phyloP scores from a whole-genome alignment of 169 alveolate genomes.

The Plasmodium inui region DNA sequence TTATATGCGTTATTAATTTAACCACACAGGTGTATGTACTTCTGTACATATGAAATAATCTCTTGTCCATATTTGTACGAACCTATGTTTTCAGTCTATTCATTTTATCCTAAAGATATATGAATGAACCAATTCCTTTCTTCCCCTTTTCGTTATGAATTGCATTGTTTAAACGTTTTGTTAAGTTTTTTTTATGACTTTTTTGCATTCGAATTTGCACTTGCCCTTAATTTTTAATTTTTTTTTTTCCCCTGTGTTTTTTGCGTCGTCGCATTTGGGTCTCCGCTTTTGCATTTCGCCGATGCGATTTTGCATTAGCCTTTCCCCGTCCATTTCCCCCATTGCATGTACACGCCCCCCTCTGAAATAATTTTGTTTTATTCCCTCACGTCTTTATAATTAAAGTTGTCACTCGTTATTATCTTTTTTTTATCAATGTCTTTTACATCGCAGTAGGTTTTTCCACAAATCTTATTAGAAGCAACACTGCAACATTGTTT shows the following conservation, averaged over 20 bases:
- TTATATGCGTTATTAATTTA: not conserved
- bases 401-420: conserved; percentile 1
- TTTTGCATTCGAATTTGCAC: not conserved
- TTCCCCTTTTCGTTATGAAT: conserved; percentile 18
- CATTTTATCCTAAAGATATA: conserved; percentile 17
- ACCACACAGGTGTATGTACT: not conserved
- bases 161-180: conserved; percentile 23
- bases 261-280: not conserved
- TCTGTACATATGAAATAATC: not conserved
- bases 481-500: conserved; percentile 16
- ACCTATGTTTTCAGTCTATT: not conserved
- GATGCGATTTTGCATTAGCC: not conserved
- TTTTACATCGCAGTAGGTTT: conserved; percentile 18
- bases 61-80: not conserved
- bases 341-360: not conserved
- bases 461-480: conserved; percentile 48
- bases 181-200: conserved; percentile 23
- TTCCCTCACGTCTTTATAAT: conserved; percentile 8
- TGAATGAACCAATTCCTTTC: not conserved
- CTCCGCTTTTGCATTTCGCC: not conserved
- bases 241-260: not conserved
- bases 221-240: not conserved
- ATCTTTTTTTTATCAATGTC: conserved; percentile 19
- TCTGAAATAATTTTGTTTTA: conserved; percentile 7
- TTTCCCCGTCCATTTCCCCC: not conserved